phyloP scores from a whole-genome alignment of 768 basidiomycete species.

The Lentinula edodes region DNA sequence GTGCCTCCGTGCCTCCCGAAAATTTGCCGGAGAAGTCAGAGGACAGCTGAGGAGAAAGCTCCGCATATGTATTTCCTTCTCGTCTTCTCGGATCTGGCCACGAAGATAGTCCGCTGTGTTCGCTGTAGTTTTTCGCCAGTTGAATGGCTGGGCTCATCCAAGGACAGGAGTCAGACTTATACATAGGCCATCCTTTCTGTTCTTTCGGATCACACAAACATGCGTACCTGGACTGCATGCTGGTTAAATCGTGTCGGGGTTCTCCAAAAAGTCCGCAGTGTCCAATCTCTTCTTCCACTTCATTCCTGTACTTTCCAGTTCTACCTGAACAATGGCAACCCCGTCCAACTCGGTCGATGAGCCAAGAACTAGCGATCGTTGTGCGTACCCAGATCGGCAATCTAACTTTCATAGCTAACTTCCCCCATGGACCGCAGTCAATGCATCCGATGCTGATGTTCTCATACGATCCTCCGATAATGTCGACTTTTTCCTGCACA shows the following conservation, averaged over 20 bases:
- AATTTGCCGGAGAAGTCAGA: not conserved
- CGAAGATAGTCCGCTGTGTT: not conserved
- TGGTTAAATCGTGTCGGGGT: not conserved
- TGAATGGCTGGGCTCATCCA: too few relatives aligned
- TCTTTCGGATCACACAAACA: not conserved
- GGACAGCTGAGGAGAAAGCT: not conserved
- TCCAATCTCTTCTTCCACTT: not conserved
- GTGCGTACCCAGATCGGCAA: not conserved
- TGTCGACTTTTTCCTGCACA: constrained; percentile 2
- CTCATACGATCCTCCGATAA: constrained; percentile 6
- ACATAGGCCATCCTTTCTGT: not conserved
- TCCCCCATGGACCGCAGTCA: not conserved
- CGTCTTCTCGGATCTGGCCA: not conserved
- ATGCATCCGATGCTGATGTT: constrained; percentile 1
- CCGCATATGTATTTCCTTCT: not conserved
- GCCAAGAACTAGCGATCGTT: not conserved
- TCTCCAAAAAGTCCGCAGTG: not conserved
- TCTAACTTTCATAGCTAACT: not conserved
- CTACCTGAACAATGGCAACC: not conserved
- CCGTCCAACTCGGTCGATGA: not conserved
- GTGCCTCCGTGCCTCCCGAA: not conserved
- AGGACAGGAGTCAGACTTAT: too few relatives aligned
- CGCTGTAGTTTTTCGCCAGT: not conserved
- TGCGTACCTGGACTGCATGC: not conserved
- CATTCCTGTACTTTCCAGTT: not conserved